A percentile compares a stretch with the other conserved stretches of the same genome.
These are phyloP conservation scores for Ophioceras dolichostomum DNA, from an alignment of 2,329 filamentous ascomycete species.

Conservation along the genomic window DNA sequence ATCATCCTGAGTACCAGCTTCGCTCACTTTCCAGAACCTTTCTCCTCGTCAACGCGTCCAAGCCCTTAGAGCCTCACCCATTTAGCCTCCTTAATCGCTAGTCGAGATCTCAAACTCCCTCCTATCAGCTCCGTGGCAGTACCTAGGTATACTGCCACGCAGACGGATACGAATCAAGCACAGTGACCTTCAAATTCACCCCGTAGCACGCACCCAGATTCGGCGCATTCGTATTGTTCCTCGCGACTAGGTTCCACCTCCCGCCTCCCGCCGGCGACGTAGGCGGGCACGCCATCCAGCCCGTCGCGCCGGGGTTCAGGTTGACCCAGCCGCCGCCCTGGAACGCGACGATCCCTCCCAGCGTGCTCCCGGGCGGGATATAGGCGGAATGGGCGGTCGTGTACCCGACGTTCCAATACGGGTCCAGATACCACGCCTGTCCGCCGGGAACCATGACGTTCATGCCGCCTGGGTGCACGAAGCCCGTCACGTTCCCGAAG, in stretches of 20 bases:
- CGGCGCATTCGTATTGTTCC: conserved; percentile 12
- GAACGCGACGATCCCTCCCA: conserved; percentile 16
- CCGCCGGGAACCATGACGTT: conserved; percentile 19
- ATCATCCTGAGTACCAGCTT: too few species aligned
- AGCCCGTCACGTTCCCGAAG: conserved; percentile 13
- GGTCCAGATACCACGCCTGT: conserved; percentile 17
- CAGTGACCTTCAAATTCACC: conserved; percentile 15
- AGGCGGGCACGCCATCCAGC: conserved; percentile 17
- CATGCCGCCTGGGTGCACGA: conserved; percentile 14
- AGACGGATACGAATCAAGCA: neutral
- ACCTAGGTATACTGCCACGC: conserved; percentile 2
- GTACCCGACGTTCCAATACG: conserved; percentile 16
- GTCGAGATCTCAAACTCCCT: too few species aligned
- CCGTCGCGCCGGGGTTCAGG: conserved; percentile 17
- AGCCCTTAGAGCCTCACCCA: too few species aligned
- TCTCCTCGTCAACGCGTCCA: too few species aligned
- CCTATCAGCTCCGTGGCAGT: too few species aligned
- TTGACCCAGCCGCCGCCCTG: conserved; percentile 19
- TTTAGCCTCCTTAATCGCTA: too few species aligned
- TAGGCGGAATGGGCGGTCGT: conserved; percentile 20
- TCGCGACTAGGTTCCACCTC: conserved; percentile 14
- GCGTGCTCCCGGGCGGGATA: conserved; percentile 14
- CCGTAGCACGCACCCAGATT: conserved; percentile 10
- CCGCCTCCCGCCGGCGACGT: conserved; percentile 7
- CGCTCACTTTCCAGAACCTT: too few species aligned